Evolutionary conservation across 1,139 yeast species (phyloP).

Genomic region (Saccharomyces hybrid): DNA sequence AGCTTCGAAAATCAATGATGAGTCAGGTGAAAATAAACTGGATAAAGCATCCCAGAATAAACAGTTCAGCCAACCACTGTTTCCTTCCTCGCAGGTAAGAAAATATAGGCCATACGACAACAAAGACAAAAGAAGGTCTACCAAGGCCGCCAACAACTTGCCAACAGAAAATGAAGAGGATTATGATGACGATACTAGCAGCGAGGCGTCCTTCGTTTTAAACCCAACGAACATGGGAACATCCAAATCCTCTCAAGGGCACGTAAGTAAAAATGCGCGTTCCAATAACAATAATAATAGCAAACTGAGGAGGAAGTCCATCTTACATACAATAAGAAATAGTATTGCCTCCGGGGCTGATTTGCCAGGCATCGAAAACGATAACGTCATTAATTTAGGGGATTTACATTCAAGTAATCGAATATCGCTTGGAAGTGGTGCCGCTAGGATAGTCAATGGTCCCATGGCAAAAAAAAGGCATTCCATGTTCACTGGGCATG

Average conservation of each 20-base stretch:
- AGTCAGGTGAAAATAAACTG: conserved; percentile 2
- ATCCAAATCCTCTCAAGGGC: conserved; percentile 3
- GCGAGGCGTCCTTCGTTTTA: conserved; percentile 31
- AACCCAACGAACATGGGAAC: conserved; percentile 20
- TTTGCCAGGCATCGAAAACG: neutral
- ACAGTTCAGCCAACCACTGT: conserved; percentile 9
- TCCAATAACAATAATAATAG: conserved; percentile 8
- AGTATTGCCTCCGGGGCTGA: conserved; percentile 18
- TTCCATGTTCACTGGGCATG: conserved; percentile 6
- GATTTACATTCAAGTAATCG: conserved; percentile 4
- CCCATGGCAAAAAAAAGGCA: conserved; percentile 5
- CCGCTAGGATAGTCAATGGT: conserved; percentile 18
- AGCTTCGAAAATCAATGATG: neutral
- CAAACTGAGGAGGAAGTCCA: conserved; percentile 27
- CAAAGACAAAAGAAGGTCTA: neutral
- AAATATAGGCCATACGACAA: neutral
- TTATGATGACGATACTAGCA: conserved; percentile 28
- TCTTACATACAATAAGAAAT: conserved; percentile 28
- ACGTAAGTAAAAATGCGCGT: neutral
- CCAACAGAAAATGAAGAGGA: conserved; percentile 4
- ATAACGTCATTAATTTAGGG: neutral
- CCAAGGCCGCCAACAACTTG: neutral
- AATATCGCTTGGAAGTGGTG: conserved; percentile 25
- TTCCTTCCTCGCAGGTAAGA: conserved; percentile 5
- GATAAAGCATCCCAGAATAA: neutral